Base-by-base conservation (phyloP, 2,329 filamentous ascomycete species). In the Fusarium continuum region DNA sequence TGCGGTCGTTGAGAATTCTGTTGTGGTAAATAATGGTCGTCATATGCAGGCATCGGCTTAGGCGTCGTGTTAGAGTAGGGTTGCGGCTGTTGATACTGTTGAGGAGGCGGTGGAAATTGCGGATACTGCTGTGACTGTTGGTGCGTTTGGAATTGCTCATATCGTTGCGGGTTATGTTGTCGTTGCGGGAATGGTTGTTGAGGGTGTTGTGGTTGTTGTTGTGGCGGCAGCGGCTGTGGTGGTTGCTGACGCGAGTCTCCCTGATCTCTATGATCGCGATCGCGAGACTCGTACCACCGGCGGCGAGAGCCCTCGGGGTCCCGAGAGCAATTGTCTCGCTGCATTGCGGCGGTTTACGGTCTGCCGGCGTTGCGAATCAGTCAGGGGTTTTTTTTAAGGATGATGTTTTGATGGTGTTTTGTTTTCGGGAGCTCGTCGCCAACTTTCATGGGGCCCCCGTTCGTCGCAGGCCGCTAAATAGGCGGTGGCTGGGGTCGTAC, bases 221-320 rank as follows among this genome's bases (percentile, higher is more conserved):
- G 64, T 44, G 60, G 61, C 34, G 41, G 47, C 17, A 32, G 31
- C 38, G 46, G 34, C 29, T 55, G 49, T 43, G 53, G 61, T 45
- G 62, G 55, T 49, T 66, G 65, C 41, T 69, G 65, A 56, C 54
- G 59, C 58, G 65, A 65, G 36, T 69, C 56, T 56, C 72, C 65
- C 39, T 66, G 57, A 40, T 76, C 73, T 67, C 72, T 74, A 50
- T 72, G 67, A 50, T 69, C 71, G 67, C 71, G 71, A 55, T 69
- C 71, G 68, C 72, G 71, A 68, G 72, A 71, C 55, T 76, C 72
- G 60, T 71, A 70, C 67, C 71, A 73, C 78, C 82, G 82, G 73
- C 83, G 81, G 73, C 81, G 78, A 72, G 79, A 80, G 78, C 80
- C 80, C 69, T 85, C 83, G 53, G 81, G 82, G 76, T 83, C 85